Conservation (phyloP, 352 stramenopile species). For the Phytopythium vexans region DNA sequence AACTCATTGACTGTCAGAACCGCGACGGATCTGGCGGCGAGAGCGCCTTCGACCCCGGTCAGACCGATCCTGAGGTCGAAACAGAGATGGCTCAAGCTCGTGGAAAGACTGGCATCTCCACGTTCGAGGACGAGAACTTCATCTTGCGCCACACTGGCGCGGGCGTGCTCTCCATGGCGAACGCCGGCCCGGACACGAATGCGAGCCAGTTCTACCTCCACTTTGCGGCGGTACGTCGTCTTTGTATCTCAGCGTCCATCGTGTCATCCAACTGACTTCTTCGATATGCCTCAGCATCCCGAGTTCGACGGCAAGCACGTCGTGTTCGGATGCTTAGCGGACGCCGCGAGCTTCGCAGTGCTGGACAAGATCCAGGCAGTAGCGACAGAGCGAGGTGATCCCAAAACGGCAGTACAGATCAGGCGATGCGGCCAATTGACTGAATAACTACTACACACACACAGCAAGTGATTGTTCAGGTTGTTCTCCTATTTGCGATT, state of each 20-base stretch:
- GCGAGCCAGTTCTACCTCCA: slow-evolving; percentile 96
- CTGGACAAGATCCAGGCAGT: slow-evolving; percentile 47
- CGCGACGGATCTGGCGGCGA: slow-evolving; percentile 78
- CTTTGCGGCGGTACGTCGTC: slow-evolving; percentile 33
- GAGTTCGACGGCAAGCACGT: slow-evolving; percentile 80
- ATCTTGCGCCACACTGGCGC: slow-evolving; percentile 82
- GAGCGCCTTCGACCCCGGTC: slow-evolving; percentile 74
- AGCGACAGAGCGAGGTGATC: slow-evolving; percentile 44
- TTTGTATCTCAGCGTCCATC: neutral
- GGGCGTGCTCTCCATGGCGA: slow-evolving; percentile 93
- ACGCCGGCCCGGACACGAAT: slow-evolving; percentile 94
- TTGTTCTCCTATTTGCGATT: slow-evolving; percentile 4
- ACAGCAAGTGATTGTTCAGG: neutral
- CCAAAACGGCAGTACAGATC: slow-evolving; percentile 47
- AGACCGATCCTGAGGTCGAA: neutral
- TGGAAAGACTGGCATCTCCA: neutral
- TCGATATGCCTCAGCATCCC: slow-evolving; percentile 16
- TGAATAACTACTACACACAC: neutral
- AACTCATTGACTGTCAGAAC: slow-evolving; percentile 42
- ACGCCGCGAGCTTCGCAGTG: slow-evolving; percentile 37
- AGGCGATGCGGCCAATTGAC: slow-evolving; percentile 34
- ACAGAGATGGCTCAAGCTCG: neutral
- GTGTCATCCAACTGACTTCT: neutral
- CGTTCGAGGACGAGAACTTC: slow-evolving; percentile 96
- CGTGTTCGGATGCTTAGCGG: slow-evolving; percentile 68